Conservation (phyloP, 495 filamentous ascomycete species). For the Margaritispora aquatica region DNA sequence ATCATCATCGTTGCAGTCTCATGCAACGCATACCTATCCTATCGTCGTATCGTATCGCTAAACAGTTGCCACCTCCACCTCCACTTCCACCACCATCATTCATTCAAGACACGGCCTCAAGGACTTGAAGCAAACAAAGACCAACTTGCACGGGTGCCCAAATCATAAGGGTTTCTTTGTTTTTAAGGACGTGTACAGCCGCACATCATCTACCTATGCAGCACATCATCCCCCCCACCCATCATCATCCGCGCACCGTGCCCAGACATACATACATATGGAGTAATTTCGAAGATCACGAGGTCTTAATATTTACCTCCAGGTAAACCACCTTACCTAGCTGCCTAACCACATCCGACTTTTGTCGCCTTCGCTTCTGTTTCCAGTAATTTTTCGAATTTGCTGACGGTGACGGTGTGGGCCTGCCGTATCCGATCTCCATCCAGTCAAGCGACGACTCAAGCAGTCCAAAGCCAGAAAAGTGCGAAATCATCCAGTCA, state of each 20-base stretch:
- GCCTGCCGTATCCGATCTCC: no score
- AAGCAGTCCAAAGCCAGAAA: not conserved
- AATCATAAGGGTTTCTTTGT: not conserved
- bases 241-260: not conserved
- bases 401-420: no score
- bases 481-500: not conserved
- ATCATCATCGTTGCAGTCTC: no score
- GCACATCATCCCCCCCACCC: not conserved
- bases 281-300: not conserved
- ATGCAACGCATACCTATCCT: no score
- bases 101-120: not conserved
- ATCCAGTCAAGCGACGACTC: not conserved
- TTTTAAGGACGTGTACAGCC: not conserved
- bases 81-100: no score
- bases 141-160: not conserved
- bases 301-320: not conserved
- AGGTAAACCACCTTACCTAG: not conserved
- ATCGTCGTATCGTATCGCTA: no score
- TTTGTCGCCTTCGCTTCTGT: no score
- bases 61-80: no score
- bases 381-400: no score
- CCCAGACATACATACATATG: not conserved
- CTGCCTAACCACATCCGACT: not conserved
- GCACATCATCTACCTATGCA: not conserved
- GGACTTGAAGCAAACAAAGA: not conserved